phyloP scores from a whole-genome alignment of 2,329 filamentous ascomycete genomes.

The Arachnomyces sp. region DNA sequence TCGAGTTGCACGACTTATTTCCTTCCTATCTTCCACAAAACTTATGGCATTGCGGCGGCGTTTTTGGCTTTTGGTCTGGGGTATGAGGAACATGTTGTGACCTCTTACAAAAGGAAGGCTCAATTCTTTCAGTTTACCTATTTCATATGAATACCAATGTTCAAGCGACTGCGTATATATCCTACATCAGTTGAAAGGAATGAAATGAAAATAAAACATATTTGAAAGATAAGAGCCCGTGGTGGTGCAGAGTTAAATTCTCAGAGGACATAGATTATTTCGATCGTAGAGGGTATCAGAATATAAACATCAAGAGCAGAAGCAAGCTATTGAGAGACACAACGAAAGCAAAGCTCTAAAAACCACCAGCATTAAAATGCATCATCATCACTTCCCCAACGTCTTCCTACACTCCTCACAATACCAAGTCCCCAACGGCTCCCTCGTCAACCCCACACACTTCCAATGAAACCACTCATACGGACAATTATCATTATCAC shows the following conservation, averaged over 20 bases:
- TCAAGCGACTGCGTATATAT: background rate
- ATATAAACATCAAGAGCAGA: no score
- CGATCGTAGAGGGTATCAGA: background rate
- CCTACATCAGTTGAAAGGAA: background rate
- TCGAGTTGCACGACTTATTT: no score
- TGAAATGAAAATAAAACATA: background rate
- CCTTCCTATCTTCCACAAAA: no score
- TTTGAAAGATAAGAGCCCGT: background rate
- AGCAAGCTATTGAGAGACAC: conserved; percentile 2
- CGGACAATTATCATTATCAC: conserved; percentile 56
- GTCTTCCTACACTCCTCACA: conserved; percentile 44
- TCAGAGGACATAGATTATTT: background rate
- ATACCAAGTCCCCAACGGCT: conserved; percentile 51
- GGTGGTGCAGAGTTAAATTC: background rate
- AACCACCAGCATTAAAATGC: background rate
- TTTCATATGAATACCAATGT: background rate
- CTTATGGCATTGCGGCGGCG: no score
- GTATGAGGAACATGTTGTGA: no score
- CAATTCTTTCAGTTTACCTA: background rate
- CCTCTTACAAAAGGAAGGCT: background rate
- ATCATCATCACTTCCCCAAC: conserved; percentile 23
- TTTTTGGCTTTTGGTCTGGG: no score
- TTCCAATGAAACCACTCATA: conserved; percentile 61
- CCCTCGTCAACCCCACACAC: conserved; percentile 53
- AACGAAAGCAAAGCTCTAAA: background rate